phyloP scores from a whole-genome alignment of 495 filamentous ascomycete genomes.

The Astrocystis sublimbata region DNA sequence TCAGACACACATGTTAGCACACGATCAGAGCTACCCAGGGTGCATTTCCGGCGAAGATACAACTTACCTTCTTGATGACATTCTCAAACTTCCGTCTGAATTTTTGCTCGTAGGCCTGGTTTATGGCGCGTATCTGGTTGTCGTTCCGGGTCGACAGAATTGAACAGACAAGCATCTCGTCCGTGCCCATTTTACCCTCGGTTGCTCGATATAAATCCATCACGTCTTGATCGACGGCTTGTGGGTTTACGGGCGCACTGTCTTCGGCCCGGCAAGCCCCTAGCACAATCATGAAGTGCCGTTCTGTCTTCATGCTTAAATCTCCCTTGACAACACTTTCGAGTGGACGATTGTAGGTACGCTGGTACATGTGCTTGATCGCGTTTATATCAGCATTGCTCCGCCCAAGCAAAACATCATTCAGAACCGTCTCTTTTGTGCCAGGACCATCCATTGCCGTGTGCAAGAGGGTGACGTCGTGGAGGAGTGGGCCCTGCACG shows the following conservation, averaged over 20 bases:
- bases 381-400: constrained; percentile 81
- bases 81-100: constrained; percentile 68
- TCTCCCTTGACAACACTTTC: constrained; percentile 72
- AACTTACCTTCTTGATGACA: constrained; percentile 62
- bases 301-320: constrained; percentile 79
- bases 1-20: constrained; percentile 1
- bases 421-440: constrained; percentile 81
- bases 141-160: constrained; percentile 74
- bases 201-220: constrained; percentile 71
- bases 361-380: constrained; percentile 76
- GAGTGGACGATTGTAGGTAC: constrained; percentile 58
- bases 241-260: constrained; percentile 65
- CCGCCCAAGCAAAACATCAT: constrained; percentile 80
- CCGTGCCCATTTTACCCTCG: constrained; percentile 67
- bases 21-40: background rate
- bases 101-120: constrained; percentile 64
- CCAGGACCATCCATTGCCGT: constrained; percentile 74
- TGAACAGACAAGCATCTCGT: constrained; percentile 72
- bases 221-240: constrained; percentile 70
- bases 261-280: constrained; percentile 74
- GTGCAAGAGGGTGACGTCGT: constrained; percentile 66
- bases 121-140: constrained; percentile 78
- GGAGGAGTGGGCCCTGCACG: constrained; percentile 71
- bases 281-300: constrained; percentile 77
- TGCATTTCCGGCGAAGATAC: background rate